Evolutionary conservation across 1,284 basidiomycete species (phyloP).

Genomic region (Leccinum insigne): DNA sequence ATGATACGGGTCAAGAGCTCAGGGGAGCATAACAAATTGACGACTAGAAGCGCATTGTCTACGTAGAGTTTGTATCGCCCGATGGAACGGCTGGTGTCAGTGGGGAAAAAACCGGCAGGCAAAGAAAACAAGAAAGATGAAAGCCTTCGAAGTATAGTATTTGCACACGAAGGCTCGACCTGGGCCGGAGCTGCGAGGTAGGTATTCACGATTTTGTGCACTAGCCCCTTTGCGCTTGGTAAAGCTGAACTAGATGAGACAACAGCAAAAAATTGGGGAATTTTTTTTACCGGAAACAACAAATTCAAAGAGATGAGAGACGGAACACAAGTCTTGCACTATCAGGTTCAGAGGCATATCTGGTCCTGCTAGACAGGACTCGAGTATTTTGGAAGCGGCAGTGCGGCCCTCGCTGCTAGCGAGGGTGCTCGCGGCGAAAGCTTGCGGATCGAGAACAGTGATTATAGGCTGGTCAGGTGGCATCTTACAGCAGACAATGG

Average conservation of each 20-base stretch:
- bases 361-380: conserved; percentile 32
- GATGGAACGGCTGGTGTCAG: conserved; percentile 13
- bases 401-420: conserved; percentile 15
- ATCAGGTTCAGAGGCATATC: conserved; percentile 28
- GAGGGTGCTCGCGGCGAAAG: conserved; percentile 17
- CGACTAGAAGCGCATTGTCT: conserved; percentile 18
- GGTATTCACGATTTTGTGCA: conserved; percentile 17
- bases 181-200: conserved; percentile 22
- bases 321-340: conserved; percentile 30
- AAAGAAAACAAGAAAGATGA: conserved; percentile 23
- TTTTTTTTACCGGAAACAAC: conserved; percentile 26
- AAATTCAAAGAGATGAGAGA: conserved; percentile 30
- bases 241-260: conserved; percentile 18
- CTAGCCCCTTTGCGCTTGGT: conserved; percentile 12
- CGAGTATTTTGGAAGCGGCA: conserved; percentile 18
- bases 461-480: conserved; percentile 1
- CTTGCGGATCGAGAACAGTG: conserved; percentile 17
- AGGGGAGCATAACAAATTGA: conserved; percentile 15
- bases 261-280: background rate
- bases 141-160: conserved; percentile 18
- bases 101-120: conserved; percentile 15
- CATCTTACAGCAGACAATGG: background rate
- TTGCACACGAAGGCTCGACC: conserved; percentile 15
- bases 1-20: conserved; percentile 11
- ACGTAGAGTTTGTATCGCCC: conserved; percentile 22